These are phyloP conservation scores for Millerozyma acaciae DNA, from an alignment of 805 yeast species.

Conservation along the genomic window DNA sequence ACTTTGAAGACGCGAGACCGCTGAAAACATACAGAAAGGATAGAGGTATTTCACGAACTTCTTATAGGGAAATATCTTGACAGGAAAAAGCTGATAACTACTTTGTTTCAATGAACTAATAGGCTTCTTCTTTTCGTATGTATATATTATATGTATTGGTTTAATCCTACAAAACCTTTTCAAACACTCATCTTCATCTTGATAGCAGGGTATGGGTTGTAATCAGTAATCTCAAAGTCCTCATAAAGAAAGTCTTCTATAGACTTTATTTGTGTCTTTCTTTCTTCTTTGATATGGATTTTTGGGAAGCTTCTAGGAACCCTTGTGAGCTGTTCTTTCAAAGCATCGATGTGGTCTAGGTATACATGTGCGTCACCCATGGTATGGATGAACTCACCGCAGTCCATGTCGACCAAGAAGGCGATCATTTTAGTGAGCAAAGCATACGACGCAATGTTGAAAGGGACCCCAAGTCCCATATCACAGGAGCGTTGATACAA, in stretches of 20 bases:
- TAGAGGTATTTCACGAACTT: background rate
- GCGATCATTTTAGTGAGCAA: conserved; percentile 92
- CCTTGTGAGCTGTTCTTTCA: conserved; percentile 74
- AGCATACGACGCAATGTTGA: conserved; percentile 96
- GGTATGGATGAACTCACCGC: conserved; percentile 93
- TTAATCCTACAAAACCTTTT: no score
- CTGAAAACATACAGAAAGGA: conserved; percentile 4
- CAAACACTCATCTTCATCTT: conserved; percentile 97
- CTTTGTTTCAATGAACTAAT: no score
- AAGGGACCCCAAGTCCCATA: conserved; percentile 99
- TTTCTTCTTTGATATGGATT: conserved; percentile 59
- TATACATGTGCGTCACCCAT: conserved; percentile 97
- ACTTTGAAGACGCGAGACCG: conserved; percentile 27
- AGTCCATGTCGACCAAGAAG: conserved; percentile 87
- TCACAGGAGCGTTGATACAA: conserved; percentile 98
- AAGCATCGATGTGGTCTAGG: conserved; percentile 87
- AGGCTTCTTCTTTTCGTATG: no score
- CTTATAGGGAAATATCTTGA: no score
- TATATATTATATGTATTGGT: no score
- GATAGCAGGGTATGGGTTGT: conserved; percentile 78
- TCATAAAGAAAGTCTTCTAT: conserved; percentile 89
- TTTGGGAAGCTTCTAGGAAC: conserved; percentile 79
- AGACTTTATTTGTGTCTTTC: conserved; percentile 42
- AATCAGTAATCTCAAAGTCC: conserved; percentile 78
- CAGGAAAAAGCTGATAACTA: background rate